Percentiles rank a stretch among this genome's conserved stretches.
These are phyloP conservation scores for Starmerella apicola DNA, from an alignment of 805 yeast genomes.

Conservation along the genomic window DNA sequence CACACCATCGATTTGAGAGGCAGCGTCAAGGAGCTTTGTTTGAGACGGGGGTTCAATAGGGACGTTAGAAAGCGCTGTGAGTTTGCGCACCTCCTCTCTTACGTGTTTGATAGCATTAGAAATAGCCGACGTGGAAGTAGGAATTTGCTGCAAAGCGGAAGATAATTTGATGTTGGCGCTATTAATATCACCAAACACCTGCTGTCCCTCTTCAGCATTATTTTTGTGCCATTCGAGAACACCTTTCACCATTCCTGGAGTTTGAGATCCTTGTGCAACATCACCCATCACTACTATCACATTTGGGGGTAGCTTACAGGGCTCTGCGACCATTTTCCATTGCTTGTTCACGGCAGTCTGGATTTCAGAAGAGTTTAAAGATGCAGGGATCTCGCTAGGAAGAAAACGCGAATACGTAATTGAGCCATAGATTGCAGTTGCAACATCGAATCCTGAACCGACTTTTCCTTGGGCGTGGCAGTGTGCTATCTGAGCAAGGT, in stretches of 20 bases:
- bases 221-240: conserved; percentile 58
- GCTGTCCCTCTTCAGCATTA: conserved; percentile 38
- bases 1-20: conserved; percentile 52
- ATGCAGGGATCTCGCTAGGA: conserved; percentile 34
- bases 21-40: conserved; percentile 51
- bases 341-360: conserved; percentile 22
- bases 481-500: conserved; percentile 78
- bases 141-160: conserved; percentile 32
- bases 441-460: conserved; percentile 96
- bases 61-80: conserved; percentile 61
- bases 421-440: conserved; percentile 87
- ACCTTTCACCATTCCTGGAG: conserved; percentile 74
- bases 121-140: conserved; percentile 22
- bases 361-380: conserved; percentile 23
- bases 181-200: conserved; percentile 46
- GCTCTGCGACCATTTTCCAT: conserved; percentile 51
- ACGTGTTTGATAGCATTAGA: conserved; percentile 27
- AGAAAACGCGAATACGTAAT: conserved; percentile 67
- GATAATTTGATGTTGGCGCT: conserved; percentile 48
- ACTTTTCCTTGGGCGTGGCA: conserved; percentile 89
- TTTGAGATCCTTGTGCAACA: conserved; percentile 81
- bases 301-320: conserved; percentile 54
- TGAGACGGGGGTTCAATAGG: conserved; percentile 81
- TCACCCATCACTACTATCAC: conserved; percentile 82
- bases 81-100: conserved; percentile 42